Percentiles rank a stretch among this genome's conserved stretches.
phyloP scores from a whole-genome alignment of 2,329 filamentous ascomycete species.

The Cadophora sp. region DNA sequence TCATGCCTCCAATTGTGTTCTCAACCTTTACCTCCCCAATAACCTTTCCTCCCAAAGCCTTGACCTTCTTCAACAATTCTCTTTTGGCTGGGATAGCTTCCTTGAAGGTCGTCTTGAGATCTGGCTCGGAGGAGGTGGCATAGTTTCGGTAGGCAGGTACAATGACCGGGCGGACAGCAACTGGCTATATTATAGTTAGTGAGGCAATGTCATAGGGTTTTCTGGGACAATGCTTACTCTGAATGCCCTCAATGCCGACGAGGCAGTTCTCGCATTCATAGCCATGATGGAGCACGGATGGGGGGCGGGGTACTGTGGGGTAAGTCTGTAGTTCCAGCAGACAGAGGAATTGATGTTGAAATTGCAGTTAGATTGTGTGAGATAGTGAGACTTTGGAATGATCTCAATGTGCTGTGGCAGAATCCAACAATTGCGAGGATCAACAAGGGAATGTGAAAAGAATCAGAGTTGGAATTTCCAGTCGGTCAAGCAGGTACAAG shows the following conservation, averaged over 20 bases:
- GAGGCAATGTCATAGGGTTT: conserved; percentile 24
- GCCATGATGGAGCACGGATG: conserved; percentile 59
- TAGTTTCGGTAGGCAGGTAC: conserved; percentile 61
- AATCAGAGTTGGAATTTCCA: conserved; percentile 15
- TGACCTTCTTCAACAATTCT: conserved; percentile 92
- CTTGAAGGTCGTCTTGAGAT: conserved; percentile 87
- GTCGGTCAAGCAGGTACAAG: conserved; percentile 17
- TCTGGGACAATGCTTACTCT: conserved; percentile 57
- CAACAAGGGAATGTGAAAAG: conserved; percentile 13
- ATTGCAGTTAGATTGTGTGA: background rate
- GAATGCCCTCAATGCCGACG: conserved; percentile 67
- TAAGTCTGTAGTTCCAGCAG: conserved; percentile 22
- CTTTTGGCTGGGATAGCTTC: conserved; percentile 89
- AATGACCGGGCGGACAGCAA: conserved; percentile 45
- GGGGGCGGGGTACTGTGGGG: conserved; percentile 38
- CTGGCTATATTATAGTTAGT: conserved; percentile 34
- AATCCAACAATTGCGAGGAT: conserved; percentile 8
- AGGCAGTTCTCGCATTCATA: conserved; percentile 66
- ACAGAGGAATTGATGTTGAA: background rate
- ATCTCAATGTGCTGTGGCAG: background rate
- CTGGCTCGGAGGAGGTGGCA: conserved; percentile 79
- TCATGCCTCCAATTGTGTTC: conserved; percentile 95
- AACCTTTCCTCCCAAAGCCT: conserved; percentile 79
- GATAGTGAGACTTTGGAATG: too few species aligned
- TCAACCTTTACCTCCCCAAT: conserved; percentile 94